Evolutionary conservation across 2,329 filamentous ascomycete genomes (phyloP).

Genomic region (Phoma sp.): DNA sequence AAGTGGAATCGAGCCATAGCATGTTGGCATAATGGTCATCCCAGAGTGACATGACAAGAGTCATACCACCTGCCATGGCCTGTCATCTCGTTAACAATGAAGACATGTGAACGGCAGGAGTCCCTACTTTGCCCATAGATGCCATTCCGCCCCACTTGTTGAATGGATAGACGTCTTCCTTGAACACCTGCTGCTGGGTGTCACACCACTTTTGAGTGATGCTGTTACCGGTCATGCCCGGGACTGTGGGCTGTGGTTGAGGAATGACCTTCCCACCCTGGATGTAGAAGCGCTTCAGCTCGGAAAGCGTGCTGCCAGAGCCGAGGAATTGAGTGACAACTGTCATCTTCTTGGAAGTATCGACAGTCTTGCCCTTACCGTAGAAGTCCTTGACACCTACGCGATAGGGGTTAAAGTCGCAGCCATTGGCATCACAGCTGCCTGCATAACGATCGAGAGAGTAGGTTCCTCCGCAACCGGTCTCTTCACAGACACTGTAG

Average conservation of each 20-base stretch:
- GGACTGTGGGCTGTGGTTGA: conserved; percentile 51
- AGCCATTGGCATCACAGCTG: conserved; percentile 69
- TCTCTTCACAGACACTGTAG: conserved; percentile 60
- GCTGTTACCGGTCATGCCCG: conserved; percentile 50
- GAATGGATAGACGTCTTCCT: conserved; percentile 54
- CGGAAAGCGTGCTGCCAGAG: conserved; percentile 47
- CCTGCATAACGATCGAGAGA: conserved; percentile 61
- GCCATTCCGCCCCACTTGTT: conserved; percentile 61
- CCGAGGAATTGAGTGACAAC: conserved; percentile 59
- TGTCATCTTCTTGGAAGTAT: conserved; percentile 50
- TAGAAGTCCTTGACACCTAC: conserved; percentile 68
- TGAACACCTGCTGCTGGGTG: conserved; percentile 36
- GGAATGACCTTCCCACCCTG: conserved; percentile 56
- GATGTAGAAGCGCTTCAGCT: conserved; percentile 57
- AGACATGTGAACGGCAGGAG: background rate
- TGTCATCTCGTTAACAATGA: conserved; percentile 54
- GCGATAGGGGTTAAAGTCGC: conserved; percentile 66
- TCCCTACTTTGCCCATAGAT: conserved; percentile 64
- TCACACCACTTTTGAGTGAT: conserved; percentile 42
- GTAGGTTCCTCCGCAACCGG: conserved; percentile 51
- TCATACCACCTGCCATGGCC: conserved; percentile 63
- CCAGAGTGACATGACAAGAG: conserved; percentile 66
- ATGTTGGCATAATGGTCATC: conserved; percentile 72
- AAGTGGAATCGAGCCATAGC: conserved; percentile 67
- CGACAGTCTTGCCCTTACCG: conserved; percentile 58